Evolutionary conservation across 768 basidiomycete species (phyloP), one percentile per base, ranked within the genome.

Genomic region (Hysterangium stoloniferum): DNA sequence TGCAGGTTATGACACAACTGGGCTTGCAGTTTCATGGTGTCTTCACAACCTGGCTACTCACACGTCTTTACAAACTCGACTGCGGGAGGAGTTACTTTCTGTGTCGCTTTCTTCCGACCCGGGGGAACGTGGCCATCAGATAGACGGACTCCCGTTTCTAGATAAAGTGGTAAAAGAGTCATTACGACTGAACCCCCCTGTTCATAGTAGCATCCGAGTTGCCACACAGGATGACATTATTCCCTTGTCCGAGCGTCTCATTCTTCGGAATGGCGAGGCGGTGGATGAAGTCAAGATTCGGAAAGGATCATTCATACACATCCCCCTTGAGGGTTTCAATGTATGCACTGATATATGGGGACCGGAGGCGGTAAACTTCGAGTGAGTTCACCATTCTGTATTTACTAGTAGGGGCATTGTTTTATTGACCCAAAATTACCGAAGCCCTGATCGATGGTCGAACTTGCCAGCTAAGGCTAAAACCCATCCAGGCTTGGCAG

Each of bases 151-250:
- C 20, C 82, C 86, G 4, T 82, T 75, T 54, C 72, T 95, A 41
- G 73, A 92, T 59, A 86, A 88, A 47, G 82, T 93, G 17, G 69
- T 78, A 8, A 76, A 80, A 40, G 91, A 93, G 65, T 74, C 77
- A 1, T 65, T 93, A 53, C 80, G 91, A n/a, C 65, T 92, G 35
- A 74, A 85, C 17, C 83, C 88, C 1, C 88, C 91, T 1, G 74
- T 80, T 4, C 77, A 79, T 48, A 69, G 68, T 24, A 79, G 80
- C 7, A 72, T 81, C 51, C 76, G 65, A 38, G 82, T 86, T 17
- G 86, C 90, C 2, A 82, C 75, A 0, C 74, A 77, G 57, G 85
- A 90, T 58, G 90, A 93, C 59, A 75, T 78, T 52, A 71, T 94
- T 13, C 91, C 90, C 0, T 80, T 78, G 4, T 73, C 73, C 0